These are phyloP conservation scores for Mortierella sp. DNA, from an alignment of 371 early-diverging fungal genomes.

Conservation along the genomic window DNA sequence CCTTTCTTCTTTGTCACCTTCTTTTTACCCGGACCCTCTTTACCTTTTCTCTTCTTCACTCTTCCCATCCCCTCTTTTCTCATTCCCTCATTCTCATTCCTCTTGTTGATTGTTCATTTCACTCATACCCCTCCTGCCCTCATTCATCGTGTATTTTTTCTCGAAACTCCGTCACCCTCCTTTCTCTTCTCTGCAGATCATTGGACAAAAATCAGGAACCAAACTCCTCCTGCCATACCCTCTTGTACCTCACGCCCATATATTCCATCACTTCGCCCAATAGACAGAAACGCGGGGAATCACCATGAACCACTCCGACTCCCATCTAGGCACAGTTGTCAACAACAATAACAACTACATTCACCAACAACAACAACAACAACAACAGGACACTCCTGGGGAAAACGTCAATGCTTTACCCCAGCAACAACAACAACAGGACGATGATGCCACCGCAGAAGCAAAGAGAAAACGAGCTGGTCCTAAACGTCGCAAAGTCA, in stretches of 20 bases:
- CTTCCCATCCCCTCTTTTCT: too few relatives aligned
- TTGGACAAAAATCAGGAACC: background rate
- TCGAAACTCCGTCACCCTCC: background rate
- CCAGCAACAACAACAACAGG: slow-evolving; percentile 18
- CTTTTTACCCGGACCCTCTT: too few relatives aligned
- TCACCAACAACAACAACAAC: slow-evolving; percentile 13
- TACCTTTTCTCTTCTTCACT: too few relatives aligned
- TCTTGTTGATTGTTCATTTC: background rate
- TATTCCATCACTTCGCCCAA: background rate
- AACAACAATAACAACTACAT: background rate
- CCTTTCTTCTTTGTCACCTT: too few relatives aligned
- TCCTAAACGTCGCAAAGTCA: slow-evolving; percentile 76
- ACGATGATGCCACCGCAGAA: slow-evolving; percentile 42
- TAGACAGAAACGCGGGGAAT: background rate
- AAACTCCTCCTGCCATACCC: background rate
- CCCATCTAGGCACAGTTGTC: background rate
- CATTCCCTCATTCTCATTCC: background rate
- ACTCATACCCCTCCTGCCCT: background rate
- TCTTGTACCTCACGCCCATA: background rate
- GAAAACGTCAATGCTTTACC: slow-evolving; percentile 3
- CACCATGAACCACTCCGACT: background rate
- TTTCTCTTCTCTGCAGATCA: background rate
- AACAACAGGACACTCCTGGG: background rate
- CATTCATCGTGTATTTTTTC: background rate
- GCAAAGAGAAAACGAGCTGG: slow-evolving; percentile 73